Base-by-base conservation (phyloP, 2,329 filamentous ascomycete species). In the Tolypocladium ophioglossoides region DNA sequence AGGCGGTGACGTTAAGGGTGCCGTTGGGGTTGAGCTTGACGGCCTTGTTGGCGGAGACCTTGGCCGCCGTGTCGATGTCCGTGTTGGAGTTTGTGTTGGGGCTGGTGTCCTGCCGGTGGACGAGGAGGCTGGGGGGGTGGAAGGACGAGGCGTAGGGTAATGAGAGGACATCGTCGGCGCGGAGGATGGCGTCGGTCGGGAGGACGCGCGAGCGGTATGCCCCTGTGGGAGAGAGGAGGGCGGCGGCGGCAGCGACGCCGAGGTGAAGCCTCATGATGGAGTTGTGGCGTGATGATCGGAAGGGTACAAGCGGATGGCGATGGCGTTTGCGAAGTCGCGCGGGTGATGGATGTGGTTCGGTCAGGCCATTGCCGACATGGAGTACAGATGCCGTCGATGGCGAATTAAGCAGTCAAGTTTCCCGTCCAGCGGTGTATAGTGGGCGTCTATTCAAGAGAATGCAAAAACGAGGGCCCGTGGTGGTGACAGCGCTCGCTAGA, bases 1-100 rank as follows among this genome's bases (percentile, higher is more conserved):
- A 87, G 8, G 74, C 69, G 3, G 76, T 76, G 63, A 78, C 65
- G 69, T 84, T 78, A 59, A 78, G 64, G n/a, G 68, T 70, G 52
- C 73, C 74, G 58, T 77, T 68, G 32, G 66, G 58, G 54, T 71
- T 73, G 51, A 75, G 61, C 22, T 66, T 58, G 30, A 73, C 65
- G 38, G 66, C 66, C 8, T 59, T 49, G 18, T 57, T 52, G 39
- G 58, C 57, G 27, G 56, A 58, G 37, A 57, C 55, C 14, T 22
- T 14, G 24, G 41, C 24, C 41, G 30, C 32, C 24, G 24, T 1
- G 44, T 32, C 18, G 16, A n/a, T n/a, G 44, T 9, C 27, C 18
- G 27, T 53, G 41, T 51, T 55, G 54, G 16, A 53, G 54, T 32
- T 38, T 11, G 39, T 11, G 6, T 12, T 39, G 38, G 41, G 48